phyloP scores from a whole-genome alignment of 1,284 basidiomycete genomes.

The Tausonia pullulans region DNA sequence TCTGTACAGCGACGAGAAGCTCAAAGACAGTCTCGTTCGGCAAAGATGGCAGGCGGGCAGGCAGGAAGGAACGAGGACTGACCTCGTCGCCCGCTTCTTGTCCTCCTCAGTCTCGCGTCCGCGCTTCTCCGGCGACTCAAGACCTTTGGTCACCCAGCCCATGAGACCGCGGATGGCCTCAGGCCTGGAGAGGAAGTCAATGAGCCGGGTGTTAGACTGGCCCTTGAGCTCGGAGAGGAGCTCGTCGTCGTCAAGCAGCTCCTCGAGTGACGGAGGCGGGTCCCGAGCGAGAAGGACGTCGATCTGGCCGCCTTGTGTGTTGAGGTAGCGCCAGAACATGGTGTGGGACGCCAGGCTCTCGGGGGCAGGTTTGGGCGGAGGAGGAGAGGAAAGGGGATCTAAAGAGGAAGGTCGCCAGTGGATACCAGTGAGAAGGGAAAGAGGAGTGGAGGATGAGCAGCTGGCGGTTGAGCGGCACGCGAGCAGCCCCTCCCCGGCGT shows the following conservation, averaged over 20 bases:
- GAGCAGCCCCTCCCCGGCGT: too few species aligned
- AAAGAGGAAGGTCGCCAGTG: background rate
- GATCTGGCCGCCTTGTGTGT: constrained; percentile 31
- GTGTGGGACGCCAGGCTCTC: background rate
- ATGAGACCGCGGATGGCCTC: constrained; percentile 11
- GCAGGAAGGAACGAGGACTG: constrained; percentile 7
- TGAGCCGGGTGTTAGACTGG: constrained; percentile 54
- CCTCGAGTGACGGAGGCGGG: constrained; percentile 51
- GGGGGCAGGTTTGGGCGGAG: background rate
- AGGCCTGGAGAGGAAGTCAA: constrained; percentile 10
- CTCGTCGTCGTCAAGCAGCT: constrained; percentile 88
- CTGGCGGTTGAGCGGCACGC: too few species aligned
- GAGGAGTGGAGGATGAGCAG: background rate
- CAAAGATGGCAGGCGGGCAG: background rate
- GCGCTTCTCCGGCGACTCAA: constrained; percentile 11
- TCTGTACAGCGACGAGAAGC: background rate
- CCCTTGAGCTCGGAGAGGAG: constrained; percentile 90
- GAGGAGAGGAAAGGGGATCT: background rate
- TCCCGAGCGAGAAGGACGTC: constrained; percentile 31
- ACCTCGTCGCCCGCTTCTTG: constrained; percentile 19
- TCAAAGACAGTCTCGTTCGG: background rate
- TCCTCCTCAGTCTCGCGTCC: constrained; percentile 19
- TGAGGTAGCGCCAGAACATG: constrained; percentile 34
- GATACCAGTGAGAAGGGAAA: background rate
- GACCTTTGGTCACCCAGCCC: constrained; percentile 11